These are phyloP conservation scores for Davidsoniella eucalypti DNA, from an alignment of 2,329 filamentous ascomycete species.

Conservation along the genomic window DNA sequence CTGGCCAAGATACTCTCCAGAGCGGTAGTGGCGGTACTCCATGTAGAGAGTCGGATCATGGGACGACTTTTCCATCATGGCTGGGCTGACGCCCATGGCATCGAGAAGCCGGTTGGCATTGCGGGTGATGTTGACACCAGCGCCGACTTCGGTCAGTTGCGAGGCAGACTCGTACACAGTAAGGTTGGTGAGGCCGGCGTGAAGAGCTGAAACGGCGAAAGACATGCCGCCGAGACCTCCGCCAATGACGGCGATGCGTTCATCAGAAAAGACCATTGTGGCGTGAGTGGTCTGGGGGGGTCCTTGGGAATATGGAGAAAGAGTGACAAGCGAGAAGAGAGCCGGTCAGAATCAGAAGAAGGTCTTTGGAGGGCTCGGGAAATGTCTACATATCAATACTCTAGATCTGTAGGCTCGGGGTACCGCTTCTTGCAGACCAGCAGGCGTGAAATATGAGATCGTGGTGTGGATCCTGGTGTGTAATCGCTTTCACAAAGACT, in stretches of 20 bases:
- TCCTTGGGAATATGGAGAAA: too few species aligned
- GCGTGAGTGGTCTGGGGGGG: not conserved
- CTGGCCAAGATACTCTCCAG: conserved; percentile 18
- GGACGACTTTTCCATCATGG: conserved; percentile 18
- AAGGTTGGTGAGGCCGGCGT: conserved; percentile 16
- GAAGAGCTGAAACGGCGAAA: conserved; percentile 21
- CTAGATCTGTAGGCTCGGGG: too few species aligned
- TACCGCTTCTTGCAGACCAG: too few species aligned
- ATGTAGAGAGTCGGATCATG: conserved; percentile 19
- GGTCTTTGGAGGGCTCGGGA: too few species aligned
- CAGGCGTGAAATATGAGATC: too few species aligned
- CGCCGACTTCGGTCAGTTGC: conserved; percentile 12
- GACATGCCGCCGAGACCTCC: conserved; percentile 15
- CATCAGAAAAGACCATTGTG: not conserved
- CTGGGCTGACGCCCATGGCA: conserved; percentile 7
- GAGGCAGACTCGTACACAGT: conserved; percentile 11
- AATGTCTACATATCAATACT: too few species aligned
- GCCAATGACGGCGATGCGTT: not conserved
- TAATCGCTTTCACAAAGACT: too few species aligned
- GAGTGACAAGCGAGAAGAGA: too few species aligned
- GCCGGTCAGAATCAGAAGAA: too few species aligned
- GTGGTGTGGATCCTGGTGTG: too few species aligned
- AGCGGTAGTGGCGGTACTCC: conserved; percentile 18
- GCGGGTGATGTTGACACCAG: conserved; percentile 10
- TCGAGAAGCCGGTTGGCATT: conserved; percentile 12